Evolutionary conservation across 768 basidiomycete genomes (phyloP), one percentile per base, ranked within the genome.

Genomic region (Phylloporus arenicola): DNA sequence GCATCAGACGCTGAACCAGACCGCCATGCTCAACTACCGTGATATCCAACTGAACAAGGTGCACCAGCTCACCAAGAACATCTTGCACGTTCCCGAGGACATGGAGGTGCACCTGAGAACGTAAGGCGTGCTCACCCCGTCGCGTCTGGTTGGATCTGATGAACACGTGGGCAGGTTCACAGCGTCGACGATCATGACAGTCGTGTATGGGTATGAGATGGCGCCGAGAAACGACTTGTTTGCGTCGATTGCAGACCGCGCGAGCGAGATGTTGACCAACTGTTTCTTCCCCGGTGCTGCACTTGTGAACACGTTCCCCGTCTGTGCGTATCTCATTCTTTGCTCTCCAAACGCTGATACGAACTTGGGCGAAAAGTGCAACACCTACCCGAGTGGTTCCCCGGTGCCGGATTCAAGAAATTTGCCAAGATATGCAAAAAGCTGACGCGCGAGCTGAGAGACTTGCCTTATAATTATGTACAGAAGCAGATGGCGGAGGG

Each of bases 1-100:
- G 50, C 71, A 72, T 37, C 69, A 74, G 31, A 57, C 57, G n/a
- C 63, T 73, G 54, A 62, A 60, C 39, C 64, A 60, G n/a, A 64
- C 62, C 4, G 62, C 64, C 0, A 52, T 61, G 51, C 5, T 58
- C n/a, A 53, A 52, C 12, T 75, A 71, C 39, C 55, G 58, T 0
- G 56, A 58, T 4, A 56, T 73, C 7, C 72, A 75, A 43, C 54
- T 61, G 12, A 48, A 53, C 41, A 70, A 63, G 49, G 60, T 67
- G 2, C 62, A 61, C 19, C 64, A 64, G 11, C 57, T 75, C 43
- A 56, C 72, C 2, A 54, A 48, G 19, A 61, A 61, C 11, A 49
- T 75, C n/a, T 47, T 65, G 6, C 51, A 50, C 1, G 58, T 35
- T 1, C 70, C 72, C 3, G 58, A 54, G 1, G 57, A 68, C 16